Evolutionary conservation across 2,329 filamentous ascomycete genomes (phyloP), one percentile per base, ranked within the genome.

Genomic region (Phoma herbarum): DNA sequence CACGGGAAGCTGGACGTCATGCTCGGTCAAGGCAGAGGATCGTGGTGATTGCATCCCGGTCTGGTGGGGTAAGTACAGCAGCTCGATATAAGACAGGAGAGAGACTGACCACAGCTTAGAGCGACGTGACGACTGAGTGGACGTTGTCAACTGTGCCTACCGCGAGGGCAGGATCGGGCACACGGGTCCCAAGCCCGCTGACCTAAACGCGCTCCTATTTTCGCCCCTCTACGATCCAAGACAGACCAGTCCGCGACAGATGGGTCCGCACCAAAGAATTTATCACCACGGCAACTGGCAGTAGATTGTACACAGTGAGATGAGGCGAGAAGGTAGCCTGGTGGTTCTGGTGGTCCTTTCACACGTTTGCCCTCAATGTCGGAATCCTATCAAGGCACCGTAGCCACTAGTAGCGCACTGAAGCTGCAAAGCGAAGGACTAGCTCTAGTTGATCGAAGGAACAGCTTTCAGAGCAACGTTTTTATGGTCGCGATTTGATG

Each of bases 111-210:
- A 4, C n/a, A 8, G 0, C 14, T 4, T 29, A 58, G 55, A 49
- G n/a, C 12, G 28, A 1, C 25, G 44, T 8, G 23, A 20, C 14
- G 31, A 52, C 25, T 58, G 49, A 49, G 9, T 6, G 2, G 22
- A 29, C 7, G 45, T 58, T 8, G 55, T 58, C 8, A 28, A 25
- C 14, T 18, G 39, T 20, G 55, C 49, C 6, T 58, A n/a, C 29
- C 26, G 14, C 2, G 44, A 53, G 8, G 35, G 37, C 29, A 37
- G 11, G 3, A 39, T 58, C 16, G 55, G 49, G 5, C 26, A n/a
- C 23, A 48, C 39, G 23, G 29, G 23, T 3, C 23, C 49, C 12
- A 16, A 25, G 1, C 9, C 16, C 3, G n/a, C 11, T 12, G 6
- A 23, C 29, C 23, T 58, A n/a, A 4, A 45, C 4, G 11, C 20